Evolutionary conservation across 2,329 filamentous ascomycete genomes (phyloP).

Genomic region (Monosporascus sp.): DNA sequence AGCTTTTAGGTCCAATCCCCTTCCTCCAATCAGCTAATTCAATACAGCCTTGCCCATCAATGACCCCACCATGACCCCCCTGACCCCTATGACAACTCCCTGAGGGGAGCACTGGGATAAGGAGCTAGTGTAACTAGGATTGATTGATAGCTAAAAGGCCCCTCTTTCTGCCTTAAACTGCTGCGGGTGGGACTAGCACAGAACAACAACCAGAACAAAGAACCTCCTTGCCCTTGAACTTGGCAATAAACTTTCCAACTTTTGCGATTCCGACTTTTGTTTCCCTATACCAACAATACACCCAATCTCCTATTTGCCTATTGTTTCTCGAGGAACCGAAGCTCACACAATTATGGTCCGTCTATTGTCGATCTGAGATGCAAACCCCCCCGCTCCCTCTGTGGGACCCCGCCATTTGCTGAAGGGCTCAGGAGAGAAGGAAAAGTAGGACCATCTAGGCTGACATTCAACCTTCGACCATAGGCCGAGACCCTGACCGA

Average conservation of each 20-base stretch:
- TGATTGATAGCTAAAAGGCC: neutral
- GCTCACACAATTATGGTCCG: neutral
- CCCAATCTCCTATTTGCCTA: neutral
- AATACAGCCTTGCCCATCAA: neutral
- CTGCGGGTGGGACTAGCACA: too few species aligned
- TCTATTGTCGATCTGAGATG: neutral
- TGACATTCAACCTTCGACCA: constrained; percentile 15
- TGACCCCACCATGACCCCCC: neutral
- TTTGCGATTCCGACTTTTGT: neutral
- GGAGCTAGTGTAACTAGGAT: neutral
- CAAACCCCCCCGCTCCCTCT: constrained; percentile 12
- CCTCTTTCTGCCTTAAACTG: neutral
- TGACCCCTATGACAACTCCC: too few species aligned
- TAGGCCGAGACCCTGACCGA: constrained; percentile 98
- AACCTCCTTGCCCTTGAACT: neutral
- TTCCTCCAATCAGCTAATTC: neutral
- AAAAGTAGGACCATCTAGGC: constrained; percentile 8
- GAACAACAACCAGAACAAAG: neutral
- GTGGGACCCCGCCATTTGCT: constrained; percentile 14
- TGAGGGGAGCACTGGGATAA: neutral
- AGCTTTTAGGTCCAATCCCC: neutral
- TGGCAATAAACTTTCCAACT: neutral
- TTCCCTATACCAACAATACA: neutral
- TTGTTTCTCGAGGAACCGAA: neutral
- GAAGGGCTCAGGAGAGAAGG: constrained; percentile 14